These are phyloP conservation scores for Talinum fruticosum DNA, from an alignment of 148 eudicot species.

Conservation along the genomic window DNA sequence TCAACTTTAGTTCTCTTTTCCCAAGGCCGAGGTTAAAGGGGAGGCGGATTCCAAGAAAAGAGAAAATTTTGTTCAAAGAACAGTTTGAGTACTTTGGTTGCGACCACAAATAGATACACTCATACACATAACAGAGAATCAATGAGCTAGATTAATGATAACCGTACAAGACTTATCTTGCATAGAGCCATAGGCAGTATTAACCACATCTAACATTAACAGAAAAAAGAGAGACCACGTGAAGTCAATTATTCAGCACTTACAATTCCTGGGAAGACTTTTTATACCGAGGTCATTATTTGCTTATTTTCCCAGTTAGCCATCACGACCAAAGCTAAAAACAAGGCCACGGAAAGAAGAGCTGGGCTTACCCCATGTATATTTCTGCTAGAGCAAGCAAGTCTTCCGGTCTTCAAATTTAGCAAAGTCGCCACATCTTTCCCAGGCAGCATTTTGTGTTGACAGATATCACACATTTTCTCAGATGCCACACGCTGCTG, in stretches of 20 bases:
- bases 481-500: constrained; percentile 63
- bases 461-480: constrained; percentile 82
- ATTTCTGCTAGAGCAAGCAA: constrained; percentile 85
- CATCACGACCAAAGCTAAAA: not conserved
- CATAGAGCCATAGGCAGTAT: not conserved
- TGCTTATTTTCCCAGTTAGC: not conserved
- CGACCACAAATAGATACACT: no score
- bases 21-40: not conserved
- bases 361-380: constrained; percentile 55
- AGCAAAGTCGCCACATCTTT: constrained; percentile 85
- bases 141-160: not conserved
- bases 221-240: not conserved
- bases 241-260: not conserved
- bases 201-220: not conserved
- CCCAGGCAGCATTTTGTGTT: constrained; percentile 86
- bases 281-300: not conserved
- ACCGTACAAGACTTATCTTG: not conserved
- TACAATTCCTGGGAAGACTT: not conserved
- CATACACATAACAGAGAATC: not conserved
- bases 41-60: not conserved
- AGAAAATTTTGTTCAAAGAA: not conserved
- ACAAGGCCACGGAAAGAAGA: not conserved
- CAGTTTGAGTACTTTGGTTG: not conserved
- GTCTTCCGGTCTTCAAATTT: constrained; percentile 73
- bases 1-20: not conserved